Base-by-base conservation (phyloP, 169 alveolate species). In the Besnoitia besnoiti region DNA sequence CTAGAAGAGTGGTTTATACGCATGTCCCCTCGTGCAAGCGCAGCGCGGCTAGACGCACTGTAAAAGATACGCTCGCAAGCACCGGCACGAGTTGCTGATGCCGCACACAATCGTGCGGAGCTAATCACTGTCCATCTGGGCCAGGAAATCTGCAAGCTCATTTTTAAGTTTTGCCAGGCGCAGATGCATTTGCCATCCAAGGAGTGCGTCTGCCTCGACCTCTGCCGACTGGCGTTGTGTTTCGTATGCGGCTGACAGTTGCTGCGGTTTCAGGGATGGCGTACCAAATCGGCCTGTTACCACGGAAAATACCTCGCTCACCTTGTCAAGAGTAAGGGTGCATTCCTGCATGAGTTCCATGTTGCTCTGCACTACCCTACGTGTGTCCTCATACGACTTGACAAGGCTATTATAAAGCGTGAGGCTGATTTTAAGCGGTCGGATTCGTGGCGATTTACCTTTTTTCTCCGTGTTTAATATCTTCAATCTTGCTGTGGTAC, bases 121-220 rank as follows among this genome's bases (percentile, higher is more conserved):
- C 27, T 55, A 55, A 19, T 55, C 67, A 21, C 67, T 19, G 67
- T 55, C 67, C 24, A 55, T 16, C 33, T 55, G 67, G n/a, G 80
- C 80, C 24, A 67, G 80, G 44, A 67, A 67, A 30, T 67, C 80
- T 67, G 19, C 39, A 5, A 67, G 39, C n/a, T 67, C 80, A 5
- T 67, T n/a, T 16, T 67, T 67, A 42, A 67, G 80, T 67, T 67
- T 67, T 42, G 44, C 46, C 14, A 67, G 44, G 10, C n/a, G 80
- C 42, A 30, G 47, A 35, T 67, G 80, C 80, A 35, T n/a, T 16
- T 67, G 80, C 80, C 80, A 67, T 37, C 80, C 42, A 4, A 30
- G 39, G 47, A 67, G 80, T 7, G 44, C 80, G 44, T 67, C 80
- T 4, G 80, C 80, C 4, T 67, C 80, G 80, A n/a, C 80, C n/a